These are phyloP conservation scores for Chlamydomonas asymmetrica DNA, from an alignment of 139 green algal species.

Conservation along the genomic window DNA sequence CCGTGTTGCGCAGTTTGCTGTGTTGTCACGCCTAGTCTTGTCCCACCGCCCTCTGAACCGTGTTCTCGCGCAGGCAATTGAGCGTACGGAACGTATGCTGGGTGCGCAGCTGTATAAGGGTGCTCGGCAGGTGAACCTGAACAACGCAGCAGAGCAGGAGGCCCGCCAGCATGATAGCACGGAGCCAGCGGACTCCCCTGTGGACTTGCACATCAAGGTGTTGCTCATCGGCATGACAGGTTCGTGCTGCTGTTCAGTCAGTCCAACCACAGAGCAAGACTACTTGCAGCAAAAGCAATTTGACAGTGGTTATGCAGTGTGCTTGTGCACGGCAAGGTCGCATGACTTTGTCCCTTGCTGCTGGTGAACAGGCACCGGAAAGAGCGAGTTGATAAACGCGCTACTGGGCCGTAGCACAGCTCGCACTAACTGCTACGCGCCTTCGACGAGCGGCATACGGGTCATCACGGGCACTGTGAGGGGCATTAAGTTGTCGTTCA, in stretches of 20 bases:
- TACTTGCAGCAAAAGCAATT: too few relatives aligned
- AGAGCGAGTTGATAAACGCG: slow-evolving; percentile 59
- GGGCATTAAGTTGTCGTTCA: slow-evolving; percentile 49
- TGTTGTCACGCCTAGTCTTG: too few relatives aligned
- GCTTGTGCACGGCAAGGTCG: neutral
- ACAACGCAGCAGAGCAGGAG: slow-evolving; percentile 28
- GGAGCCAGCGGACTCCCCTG: neutral
- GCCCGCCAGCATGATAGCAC: slow-evolving; percentile 1
- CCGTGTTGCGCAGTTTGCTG: neutral
- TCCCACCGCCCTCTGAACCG: too few relatives aligned
- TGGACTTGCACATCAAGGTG: slow-evolving; percentile 43
- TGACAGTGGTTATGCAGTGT: neutral
- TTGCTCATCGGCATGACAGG: slow-evolving; percentile 60
- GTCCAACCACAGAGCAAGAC: too few relatives aligned
- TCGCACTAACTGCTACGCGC: slow-evolving; percentile 48
- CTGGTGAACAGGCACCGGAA: slow-evolving; percentile 40
- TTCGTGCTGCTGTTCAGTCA: too few relatives aligned
- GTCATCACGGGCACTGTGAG: slow-evolving; percentile 37
- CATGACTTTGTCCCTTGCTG: neutral
- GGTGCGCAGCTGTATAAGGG: slow-evolving; percentile 39
- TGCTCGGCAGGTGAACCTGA: slow-evolving; percentile 25
- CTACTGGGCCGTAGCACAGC: slow-evolving; percentile 41
- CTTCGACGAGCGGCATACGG: slow-evolving; percentile 44
- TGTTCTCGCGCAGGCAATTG: slow-evolving; percentile 26
- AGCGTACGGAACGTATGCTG: slow-evolving; percentile 42